A percentile compares a stretch with the other conserved stretches of the same genome.
Evolutionary conservation across 768 basidiomycete genomes (phyloP).

Genomic region (Thelephora ganbajun): DNA sequence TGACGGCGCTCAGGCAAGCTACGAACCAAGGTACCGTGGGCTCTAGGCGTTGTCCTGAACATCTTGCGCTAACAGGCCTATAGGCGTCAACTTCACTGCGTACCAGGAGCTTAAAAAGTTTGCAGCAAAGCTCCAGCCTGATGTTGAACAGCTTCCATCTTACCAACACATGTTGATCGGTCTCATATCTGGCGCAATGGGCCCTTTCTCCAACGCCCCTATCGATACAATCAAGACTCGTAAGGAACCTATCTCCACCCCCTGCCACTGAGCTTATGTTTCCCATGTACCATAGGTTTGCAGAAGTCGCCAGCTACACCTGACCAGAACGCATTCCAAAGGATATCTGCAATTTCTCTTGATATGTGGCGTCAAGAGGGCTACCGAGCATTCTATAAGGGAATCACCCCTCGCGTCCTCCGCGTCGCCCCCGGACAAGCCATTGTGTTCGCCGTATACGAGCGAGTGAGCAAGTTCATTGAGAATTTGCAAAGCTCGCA

Average conservation of each 20-base stretch:
- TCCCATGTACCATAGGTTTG: conserved; percentile 35
- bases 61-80: background rate
- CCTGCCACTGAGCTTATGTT: conserved; percentile 1
- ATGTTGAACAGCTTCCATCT: conserved; percentile 66
- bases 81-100: conserved; percentile 93
- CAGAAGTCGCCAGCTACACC: conserved; percentile 70
- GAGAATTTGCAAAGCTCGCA: conserved; percentile 49
- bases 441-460: conserved; percentile 95
- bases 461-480: conserved; percentile 64
- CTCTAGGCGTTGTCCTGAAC: background rate
- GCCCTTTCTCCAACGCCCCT: conserved; percentile 95
- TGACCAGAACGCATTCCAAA: conserved; percentile 65
- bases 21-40: conserved; percentile 76
- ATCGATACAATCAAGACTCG: conserved; percentile 94
- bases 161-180: conserved; percentile 96
- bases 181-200: conserved; percentile 93
- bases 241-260: conserved; percentile 21
- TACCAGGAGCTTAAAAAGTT: conserved; percentile 94
- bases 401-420: conserved; percentile 91
- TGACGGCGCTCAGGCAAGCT: conserved; percentile 91
- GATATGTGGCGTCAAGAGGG: conserved; percentile 95
- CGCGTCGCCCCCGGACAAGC: conserved; percentile 96
- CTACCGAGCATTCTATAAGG: conserved; percentile 87
- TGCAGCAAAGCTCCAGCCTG: conserved; percentile 67
- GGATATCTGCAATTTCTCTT: conserved; percentile 66